Evolutionary conservation across 169 alveolate species (phyloP).

Genomic region (Eimeria sp.): DNA sequence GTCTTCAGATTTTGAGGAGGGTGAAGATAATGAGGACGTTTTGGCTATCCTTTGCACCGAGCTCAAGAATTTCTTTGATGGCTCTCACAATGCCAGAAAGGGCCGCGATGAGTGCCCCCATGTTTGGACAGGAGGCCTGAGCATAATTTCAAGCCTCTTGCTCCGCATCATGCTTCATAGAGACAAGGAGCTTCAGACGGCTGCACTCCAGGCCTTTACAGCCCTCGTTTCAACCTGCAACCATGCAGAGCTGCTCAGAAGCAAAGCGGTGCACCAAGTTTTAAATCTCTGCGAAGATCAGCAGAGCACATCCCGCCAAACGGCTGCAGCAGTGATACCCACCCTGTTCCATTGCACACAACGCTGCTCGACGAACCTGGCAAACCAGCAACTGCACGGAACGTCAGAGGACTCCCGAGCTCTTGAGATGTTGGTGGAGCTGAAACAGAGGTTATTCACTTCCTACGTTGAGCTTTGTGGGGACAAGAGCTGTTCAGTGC

Average conservation of each 20-base stretch:
- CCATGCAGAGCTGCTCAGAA: conserved; percentile 13
- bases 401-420: not conserved
- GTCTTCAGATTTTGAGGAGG: conserved; percentile 56
- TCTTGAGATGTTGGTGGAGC: conserved; percentile 14
- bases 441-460: conserved; percentile 21
- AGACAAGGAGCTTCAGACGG: conserved; percentile 24
- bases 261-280: conserved; percentile 17
- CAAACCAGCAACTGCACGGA: not conserved
- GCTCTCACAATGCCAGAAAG: not conserved
- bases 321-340: conserved; percentile 62
- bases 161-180: conserved; percentile 59
- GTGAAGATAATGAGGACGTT: conserved; percentile 56
- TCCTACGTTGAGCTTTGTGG: conserved; percentile 61
- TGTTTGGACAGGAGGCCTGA: conserved; percentile 26
- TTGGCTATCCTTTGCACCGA: conserved; percentile 38
- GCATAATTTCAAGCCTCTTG: conserved; percentile 51
- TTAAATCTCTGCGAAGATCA: conserved; percentile 48
- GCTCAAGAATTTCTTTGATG: conserved; percentile 21
- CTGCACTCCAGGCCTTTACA: conserved; percentile 36
- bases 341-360: conserved; percentile 29
- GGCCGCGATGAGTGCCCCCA: not conserved
- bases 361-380: conserved; percentile 14
- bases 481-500: conserved; percentile 64
- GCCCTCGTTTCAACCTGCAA: conserved; percentile 28
- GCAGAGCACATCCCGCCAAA: conserved; percentile 29